Base-by-base conservation (phyloP, 23 red algal genomes). In the Agarophyton chilense region DNA sequence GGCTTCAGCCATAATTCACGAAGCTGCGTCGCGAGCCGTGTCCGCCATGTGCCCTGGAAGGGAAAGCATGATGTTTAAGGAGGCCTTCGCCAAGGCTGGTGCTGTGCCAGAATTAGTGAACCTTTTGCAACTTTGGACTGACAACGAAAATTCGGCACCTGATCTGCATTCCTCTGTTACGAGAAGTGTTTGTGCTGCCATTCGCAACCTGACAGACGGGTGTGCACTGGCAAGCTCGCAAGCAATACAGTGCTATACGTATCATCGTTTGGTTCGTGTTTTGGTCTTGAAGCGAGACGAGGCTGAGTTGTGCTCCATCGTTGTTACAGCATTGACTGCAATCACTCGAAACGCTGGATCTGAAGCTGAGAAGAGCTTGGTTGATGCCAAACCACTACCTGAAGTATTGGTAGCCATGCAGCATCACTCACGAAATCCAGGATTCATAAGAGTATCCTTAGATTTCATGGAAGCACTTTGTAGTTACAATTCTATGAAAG, bases 381-480 rank as follows among this genome's bases (percentile, higher is more conserved):
- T 67, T 21, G 87, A 91, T 57, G 57, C 74, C 28, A 91, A 91
- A 14, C 74, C 87, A 10, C 55, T 91, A 17, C 74, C 73, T 18
- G 73, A 81, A 81, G 87, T 88, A 31, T 68, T 88, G 2, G 39
- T 78, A 4, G 68, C 84, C 43, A 88, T 88, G 84, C 84, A 88
- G 21, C 45, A n/a, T 33, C 84, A 88, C 47, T 60, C 65, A 8
- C 60, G 68, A 57, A 56, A 88, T 35, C 31, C 68, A 8, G 35
- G 31, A 38, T 88, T 88, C 52, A 76, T 88, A 13, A 63, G 84
- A 16, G 72, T 72, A 43, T 53, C 66, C 31, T 46, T 88, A 4
- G 84, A 88, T 50, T 88, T 88, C 29, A 88, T 88, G 84, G 84
- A 88, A 51, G 41, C 84, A 7, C 47, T 88, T 9, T 65, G 67